Base-by-base conservation (phyloP, 2,329 filamentous ascomycete species). In the Helicocarpus griseus region DNA sequence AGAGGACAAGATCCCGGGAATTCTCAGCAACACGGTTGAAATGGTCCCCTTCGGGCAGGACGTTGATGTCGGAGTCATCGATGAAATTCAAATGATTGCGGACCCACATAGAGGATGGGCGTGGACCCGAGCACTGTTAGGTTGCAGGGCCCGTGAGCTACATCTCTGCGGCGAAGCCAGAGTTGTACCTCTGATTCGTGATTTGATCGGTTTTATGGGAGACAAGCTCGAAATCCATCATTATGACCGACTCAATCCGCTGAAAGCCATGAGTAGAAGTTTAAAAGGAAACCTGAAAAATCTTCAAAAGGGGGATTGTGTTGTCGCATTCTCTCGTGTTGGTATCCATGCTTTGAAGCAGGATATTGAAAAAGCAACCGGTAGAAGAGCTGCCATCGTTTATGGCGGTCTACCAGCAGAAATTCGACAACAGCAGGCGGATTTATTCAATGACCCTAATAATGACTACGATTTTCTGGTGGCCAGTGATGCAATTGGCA, bases 51-150 rank as follows among this genome's bases (percentile, higher is more conserved):
- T 82, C 19, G 75, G 76, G 46, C 69, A 69, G 3, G 65, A 67
- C 2, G 81, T 87, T 28, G 91, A 97, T 39, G 90, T 98, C 33
- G 91, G 89, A 1, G 91, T 98, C 58, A 91, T 98, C 56, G 93
- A 98, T 64, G 93, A 98, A 72, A 97, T 98, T 52, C 93, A 98
- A 69, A 97, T 98, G 93, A 88, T 98, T 58, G 84, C 81, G 14
- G 84, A 89, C 61, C 56, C 66, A 0, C 81, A 88, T 0, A 84
- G 93, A 59, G 93, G 94, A 1, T 95, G 86, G 83, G 90, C 89
- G 2, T 98, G 93, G 93, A 95, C 90, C 1, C 82, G 89, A 60
- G 93, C 93, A 1, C 75, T 97, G 13, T 74, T 98, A 4, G 93
- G 93, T 33, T 77, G 95, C 1, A 84, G 86, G 68, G 93, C 89